Evolutionary conservation across 345 rosid genomes (phyloP), one percentile per base, ranked within the genome.

Genomic region (Balakata baccata): DNA sequence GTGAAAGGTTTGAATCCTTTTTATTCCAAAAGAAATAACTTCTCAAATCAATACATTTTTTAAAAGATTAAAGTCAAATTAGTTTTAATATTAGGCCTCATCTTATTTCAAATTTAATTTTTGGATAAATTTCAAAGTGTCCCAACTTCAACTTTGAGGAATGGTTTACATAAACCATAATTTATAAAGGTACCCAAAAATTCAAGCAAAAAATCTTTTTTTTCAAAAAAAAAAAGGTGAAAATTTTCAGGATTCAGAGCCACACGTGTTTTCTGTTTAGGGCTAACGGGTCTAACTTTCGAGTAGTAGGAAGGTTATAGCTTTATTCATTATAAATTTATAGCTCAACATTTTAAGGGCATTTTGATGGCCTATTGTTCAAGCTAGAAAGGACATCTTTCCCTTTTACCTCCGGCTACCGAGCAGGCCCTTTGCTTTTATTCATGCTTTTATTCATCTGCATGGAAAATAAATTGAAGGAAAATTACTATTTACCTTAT

Each of bases 311-410:
- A 41, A 25, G 7, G 47, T 5, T 43, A 34, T 57, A 23, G 1
- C 20, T 70, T 41, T 69, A 20, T 38, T 70, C 13, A 18, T n/a
- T 69, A 22, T n/a, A 6, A 69, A 50, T 50, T 23, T 37, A 49
- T 49, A 25, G n/a, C 43, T 49, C 22, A 49, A 18, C 70, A 66
- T 50, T 29, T 22, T 2, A 64, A 17, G 43, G 45, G 29, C 71
- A 68, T 34, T 20, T 51, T 37, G 60, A 68, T 68, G 71, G 5
- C 47, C 47, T 52, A 9, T 6, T 52, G 47, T 52, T 68, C 60
- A 52, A 68, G 59, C 61, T 10, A 11, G 5, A 51, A 38, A 68
- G 47, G 71, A 68, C 71, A 8, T 51, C 17, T 47, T 45, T 68
- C 10, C 7, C 59, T 16, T 34, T 68, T 16, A 50, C 13, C 46